A percentile compares a stretch with the other conserved stretches of the same genome.
Conservation (phyloP, 2,329 filamentous ascomycete genomes). For the Westerdykella aurantiaca region DNA sequence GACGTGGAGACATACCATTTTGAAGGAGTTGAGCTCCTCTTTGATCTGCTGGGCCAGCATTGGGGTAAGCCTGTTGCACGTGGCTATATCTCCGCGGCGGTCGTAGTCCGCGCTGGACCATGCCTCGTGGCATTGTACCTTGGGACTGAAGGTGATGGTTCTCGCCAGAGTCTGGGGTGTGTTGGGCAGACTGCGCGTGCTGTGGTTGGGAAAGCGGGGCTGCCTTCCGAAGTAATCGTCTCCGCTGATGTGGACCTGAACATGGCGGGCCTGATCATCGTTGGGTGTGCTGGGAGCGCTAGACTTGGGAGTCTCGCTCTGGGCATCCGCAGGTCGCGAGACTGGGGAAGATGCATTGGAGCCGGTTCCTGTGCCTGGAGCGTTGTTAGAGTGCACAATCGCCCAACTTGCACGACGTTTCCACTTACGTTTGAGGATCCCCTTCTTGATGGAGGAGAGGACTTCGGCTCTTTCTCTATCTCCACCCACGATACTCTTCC, state of each 20-base stretch:
- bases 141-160: conserved; percentile 74
- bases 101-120: conserved; percentile 97
- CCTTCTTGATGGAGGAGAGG: conserved; percentile 86
- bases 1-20: conserved; percentile 68
- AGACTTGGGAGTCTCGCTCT: conserved; percentile 73
- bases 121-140: conserved; percentile 91
- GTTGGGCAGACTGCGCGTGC: conserved; percentile 72
- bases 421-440: conserved; percentile 80
- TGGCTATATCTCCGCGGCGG: conserved; percentile 89
- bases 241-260: conserved; percentile 67
- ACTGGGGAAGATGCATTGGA: conserved; percentile 66
- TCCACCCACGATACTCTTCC: conserved; percentile 86
- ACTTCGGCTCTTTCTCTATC: conserved; percentile 89
- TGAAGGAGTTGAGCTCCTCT: conserved; percentile 98
- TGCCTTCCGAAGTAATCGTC: conserved; percentile 83
- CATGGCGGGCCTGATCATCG: conserved; percentile 58
- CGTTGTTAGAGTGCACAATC: conserved; percentile 4
- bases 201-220: conserved; percentile 63
- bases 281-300: conserved; percentile 83
- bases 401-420: background rate
- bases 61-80: conserved; percentile 93
- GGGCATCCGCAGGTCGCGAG: conserved; percentile 54
- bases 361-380: conserved; percentile 46
- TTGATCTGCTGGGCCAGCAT: conserved; percentile 99
- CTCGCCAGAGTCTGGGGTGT: conserved; percentile 62